phyloP scores from a whole-genome alignment of 169 alveolate species.

The Plasmodium vinckei region DNA sequence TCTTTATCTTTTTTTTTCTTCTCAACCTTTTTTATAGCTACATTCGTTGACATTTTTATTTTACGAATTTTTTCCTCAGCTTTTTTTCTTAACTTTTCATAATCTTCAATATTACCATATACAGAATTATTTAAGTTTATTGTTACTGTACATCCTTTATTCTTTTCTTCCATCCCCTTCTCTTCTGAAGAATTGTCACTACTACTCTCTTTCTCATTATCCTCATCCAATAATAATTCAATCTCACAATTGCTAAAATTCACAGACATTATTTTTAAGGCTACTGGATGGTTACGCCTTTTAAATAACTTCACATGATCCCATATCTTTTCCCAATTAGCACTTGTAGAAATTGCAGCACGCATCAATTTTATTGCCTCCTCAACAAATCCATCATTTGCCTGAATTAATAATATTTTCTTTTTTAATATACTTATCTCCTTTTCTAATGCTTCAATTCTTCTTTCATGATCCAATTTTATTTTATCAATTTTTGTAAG shows the following conservation, averaged over 20 bases:
- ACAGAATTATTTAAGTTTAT: constrained; percentile 86
- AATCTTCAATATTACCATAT: constrained; percentile 89
- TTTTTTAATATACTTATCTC: constrained; percentile 84
- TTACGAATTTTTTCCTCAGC: constrained; percentile 90
- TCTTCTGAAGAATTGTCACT: constrained; percentile 10
- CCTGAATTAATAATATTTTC: constrained; percentile 87
- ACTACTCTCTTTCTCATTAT: constrained; percentile 68
- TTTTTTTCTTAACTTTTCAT: constrained; percentile 89
- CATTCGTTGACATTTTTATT: constrained; percentile 90
- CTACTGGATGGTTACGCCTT: constrained; percentile 91
- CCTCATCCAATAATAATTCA: constrained; percentile 78
- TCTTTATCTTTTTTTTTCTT: constrained; percentile 88
- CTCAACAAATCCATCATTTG: constrained; percentile 87
- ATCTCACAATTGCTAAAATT: constrained; percentile 86
- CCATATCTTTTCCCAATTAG: constrained; percentile 93
- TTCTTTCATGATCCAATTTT: constrained; percentile 90
- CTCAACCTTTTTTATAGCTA: constrained; percentile 93
- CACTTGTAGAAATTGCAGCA: constrained; percentile 88
- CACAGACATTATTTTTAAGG: constrained; percentile 87
- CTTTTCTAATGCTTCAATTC: constrained; percentile 82
- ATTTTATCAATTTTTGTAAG: constrained; percentile 89
- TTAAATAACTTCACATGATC: constrained; percentile 92
- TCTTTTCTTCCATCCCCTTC: constrained; percentile 8
- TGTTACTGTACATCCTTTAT: constrained; percentile 76
- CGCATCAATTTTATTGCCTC: constrained; percentile 84